A percentile compares a stretch with the other conserved stretches of the same genome.
phyloP scores from a whole-genome alignment of 2,329 filamentous ascomycete species.

The Dothiorella sarmentorum region DNA sequence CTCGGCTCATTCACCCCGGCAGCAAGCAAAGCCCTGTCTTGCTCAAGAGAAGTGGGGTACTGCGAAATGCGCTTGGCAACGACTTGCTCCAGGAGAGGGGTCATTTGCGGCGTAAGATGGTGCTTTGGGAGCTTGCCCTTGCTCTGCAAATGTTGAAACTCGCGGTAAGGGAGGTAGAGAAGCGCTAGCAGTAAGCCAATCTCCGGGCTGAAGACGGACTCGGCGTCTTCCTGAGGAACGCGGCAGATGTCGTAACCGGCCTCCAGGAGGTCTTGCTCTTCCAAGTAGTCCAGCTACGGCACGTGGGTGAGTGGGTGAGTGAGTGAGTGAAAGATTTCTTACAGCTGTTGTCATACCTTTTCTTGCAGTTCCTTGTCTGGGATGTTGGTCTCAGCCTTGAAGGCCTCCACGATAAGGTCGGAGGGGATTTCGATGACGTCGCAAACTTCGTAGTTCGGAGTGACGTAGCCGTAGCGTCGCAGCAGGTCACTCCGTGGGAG shows the following conservation, averaged over 20 bases:
- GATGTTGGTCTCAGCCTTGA: slow-evolving; percentile 43
- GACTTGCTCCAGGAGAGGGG: slow-evolving; percentile 38
- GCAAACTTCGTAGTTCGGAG: slow-evolving; percentile 69
- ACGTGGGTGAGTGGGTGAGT: not conserved
- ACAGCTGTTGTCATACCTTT: slow-evolving; percentile 23
- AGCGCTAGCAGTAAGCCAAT: slow-evolving; percentile 44
- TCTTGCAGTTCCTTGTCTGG: slow-evolving; percentile 29
- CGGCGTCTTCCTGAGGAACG: slow-evolving; percentile 27
- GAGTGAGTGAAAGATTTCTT: not conserved
- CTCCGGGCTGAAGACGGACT: slow-evolving; percentile 40
- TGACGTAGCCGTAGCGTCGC: slow-evolving; percentile 84
- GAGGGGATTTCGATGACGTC: slow-evolving; percentile 79
- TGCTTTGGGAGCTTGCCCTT: slow-evolving; percentile 45
- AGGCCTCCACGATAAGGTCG: slow-evolving; percentile 51
- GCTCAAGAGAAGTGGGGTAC: slow-evolving; percentile 53
- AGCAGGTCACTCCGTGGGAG: slow-evolving; percentile 79
- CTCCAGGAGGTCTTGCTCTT: slow-evolving; percentile 63
- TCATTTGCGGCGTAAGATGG: slow-evolving; percentile 39
- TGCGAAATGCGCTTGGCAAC: slow-evolving; percentile 42
- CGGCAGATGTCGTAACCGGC: slow-evolving; percentile 63
- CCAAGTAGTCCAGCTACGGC: slow-evolving; percentile 56
- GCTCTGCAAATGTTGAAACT: slow-evolving; percentile 40
- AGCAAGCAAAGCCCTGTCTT: slow-evolving; percentile 39
- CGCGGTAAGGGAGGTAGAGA: slow-evolving; percentile 40
- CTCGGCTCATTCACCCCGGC: slow-evolving; percentile 17